Base-by-base conservation (phyloP, 208 protist species). In the Novymonas esmeraldas region DNA sequence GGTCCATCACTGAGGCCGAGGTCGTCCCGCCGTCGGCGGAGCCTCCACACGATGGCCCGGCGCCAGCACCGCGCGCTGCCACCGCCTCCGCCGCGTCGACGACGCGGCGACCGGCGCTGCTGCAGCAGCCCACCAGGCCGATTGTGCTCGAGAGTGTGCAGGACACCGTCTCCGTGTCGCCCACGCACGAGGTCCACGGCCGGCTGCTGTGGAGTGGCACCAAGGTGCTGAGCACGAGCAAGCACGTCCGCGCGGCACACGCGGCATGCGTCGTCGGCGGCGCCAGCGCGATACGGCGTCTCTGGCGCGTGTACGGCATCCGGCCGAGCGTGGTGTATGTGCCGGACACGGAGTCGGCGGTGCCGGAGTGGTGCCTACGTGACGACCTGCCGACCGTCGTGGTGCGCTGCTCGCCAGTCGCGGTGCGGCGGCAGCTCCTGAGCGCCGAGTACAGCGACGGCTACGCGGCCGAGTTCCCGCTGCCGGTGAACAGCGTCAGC, bases 391-490 rank as follows among this genome's bases (percentile, higher is more conserved):
- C 90, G 6, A 79, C 85, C 0, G 80, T 81, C 60, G 60, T 95
- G 5, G 85, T 95, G 42, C 82, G 87, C 26, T 86, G 79, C 73
- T 67, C 85, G 13, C 84, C 87, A 7, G 85, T 90, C 36, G 81
- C 81, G 31, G 78, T 92, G 33, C 81, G 84, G 65, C 74, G 71
- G 38, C 63, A 84, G n/a, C 76, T 95, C 41, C 78, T 95, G 22
- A 93, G 85, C 45, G 87, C 90, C 5, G 84, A 93, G 64, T 74
- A 82, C 68, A 89, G 83, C 61, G 87, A 92, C 52, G 86, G 86
- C 39, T 92, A 77, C 66, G 90, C 90, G 28, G 90, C 90, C 10
- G 87, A 92, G 70, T 95, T 95, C 66, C 85, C 87, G 24, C 64
- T 63, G 42, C 79, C 33, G 20, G 4, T 36, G 33, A 59, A 64